phyloP scores from a whole-genome alignment of 306 rosid species.

The Sphenostylis stenocarpa region DNA sequence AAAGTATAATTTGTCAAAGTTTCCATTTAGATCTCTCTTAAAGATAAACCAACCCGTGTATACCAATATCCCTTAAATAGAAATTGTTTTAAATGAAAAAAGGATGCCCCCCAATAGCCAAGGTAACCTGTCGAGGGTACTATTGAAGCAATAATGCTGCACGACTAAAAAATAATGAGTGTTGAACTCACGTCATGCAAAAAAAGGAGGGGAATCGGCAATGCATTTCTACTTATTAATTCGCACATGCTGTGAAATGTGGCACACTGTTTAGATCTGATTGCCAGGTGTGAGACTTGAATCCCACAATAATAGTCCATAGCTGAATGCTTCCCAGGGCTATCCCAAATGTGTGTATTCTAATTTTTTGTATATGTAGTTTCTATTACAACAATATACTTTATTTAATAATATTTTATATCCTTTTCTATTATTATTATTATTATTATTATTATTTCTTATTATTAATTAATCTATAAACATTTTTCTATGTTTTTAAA shows the following conservation, averaged over 20 bases:
- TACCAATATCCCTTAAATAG: constrained; percentile 9
- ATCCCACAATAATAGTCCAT: not conserved
- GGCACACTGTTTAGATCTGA: not conserved
- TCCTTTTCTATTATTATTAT: too few species aligned
- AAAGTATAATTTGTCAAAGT: not conserved
- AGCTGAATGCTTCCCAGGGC: not conserved
- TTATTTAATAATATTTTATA: too few species aligned
- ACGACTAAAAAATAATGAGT: constrained; percentile 8
- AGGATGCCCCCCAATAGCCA: not conserved
- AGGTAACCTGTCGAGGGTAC: not conserved
- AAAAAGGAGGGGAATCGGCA: constrained; percentile 2
- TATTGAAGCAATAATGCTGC: constrained; percentile 5
- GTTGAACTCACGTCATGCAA: not conserved
- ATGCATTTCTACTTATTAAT: constrained; percentile 9
- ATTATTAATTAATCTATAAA: too few species aligned
- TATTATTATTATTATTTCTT: too few species aligned
- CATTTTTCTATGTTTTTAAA: not conserved
- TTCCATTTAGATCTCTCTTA: not conserved
- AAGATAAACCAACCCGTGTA: not conserved
- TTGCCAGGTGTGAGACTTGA: not conserved
- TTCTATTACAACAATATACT: too few species aligned
- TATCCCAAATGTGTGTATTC: not conserved
- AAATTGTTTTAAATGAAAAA: constrained; percentile 12
- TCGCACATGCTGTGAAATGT: constrained; percentile 3
- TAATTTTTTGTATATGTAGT: too few species aligned